Evolutionary conservation across 129 eudicot species (phyloP).

Genomic region (Ambrosia artemisiifolia): DNA sequence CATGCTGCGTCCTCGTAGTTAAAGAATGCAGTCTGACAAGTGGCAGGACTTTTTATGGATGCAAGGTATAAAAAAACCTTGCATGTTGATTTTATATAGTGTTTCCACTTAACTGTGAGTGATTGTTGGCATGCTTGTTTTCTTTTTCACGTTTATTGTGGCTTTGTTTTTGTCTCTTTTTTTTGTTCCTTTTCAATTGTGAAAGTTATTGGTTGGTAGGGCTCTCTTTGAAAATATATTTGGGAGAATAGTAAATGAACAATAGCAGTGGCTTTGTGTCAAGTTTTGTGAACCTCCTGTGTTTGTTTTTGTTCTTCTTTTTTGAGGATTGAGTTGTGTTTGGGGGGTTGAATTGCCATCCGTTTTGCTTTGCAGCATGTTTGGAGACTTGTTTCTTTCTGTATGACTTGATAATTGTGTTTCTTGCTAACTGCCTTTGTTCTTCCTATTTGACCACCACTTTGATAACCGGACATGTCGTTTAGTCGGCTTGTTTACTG

Average conservation of each 20-base stretch:
- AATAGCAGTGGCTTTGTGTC: slow-evolving; percentile 45
- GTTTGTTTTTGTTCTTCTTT: slow-evolving; percentile 9
- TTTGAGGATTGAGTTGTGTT: slow-evolving; percentile 21
- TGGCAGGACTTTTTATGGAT: slow-evolving; percentile 51
- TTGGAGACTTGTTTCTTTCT: background rate
- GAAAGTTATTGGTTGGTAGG: slow-evolving; percentile 22
- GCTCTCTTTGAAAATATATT: slow-evolving; percentile 27
- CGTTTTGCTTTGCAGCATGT: slow-evolving; percentile 26
- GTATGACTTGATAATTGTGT: background rate
- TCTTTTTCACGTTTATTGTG: slow-evolving; percentile 63
- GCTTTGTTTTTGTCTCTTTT: slow-evolving; percentile 45
- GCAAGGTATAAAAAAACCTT: slow-evolving; percentile 41
- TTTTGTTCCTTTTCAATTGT: slow-evolving; percentile 28
- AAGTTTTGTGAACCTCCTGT: slow-evolving; percentile 27
- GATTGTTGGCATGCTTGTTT: background rate
- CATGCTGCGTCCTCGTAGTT: slow-evolving; percentile 45
- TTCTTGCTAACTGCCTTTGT: background rate
- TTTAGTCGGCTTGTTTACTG: too few species aligned
- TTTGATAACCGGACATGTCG: too few species aligned
- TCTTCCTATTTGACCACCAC: too few species aligned
- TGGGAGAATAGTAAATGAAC: slow-evolving; percentile 30
- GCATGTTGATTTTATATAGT: background rate
- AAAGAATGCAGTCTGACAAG: slow-evolving; percentile 62
- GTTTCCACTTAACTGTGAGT: background rate
- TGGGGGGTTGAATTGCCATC: slow-evolving; percentile 27